A percentile compares a stretch with the other conserved stretches of the same genome.
These are phyloP conservation scores for Lepidopterella palustris DNA, from an alignment of 495 filamentous ascomycete species.

Conservation along the genomic window DNA sequence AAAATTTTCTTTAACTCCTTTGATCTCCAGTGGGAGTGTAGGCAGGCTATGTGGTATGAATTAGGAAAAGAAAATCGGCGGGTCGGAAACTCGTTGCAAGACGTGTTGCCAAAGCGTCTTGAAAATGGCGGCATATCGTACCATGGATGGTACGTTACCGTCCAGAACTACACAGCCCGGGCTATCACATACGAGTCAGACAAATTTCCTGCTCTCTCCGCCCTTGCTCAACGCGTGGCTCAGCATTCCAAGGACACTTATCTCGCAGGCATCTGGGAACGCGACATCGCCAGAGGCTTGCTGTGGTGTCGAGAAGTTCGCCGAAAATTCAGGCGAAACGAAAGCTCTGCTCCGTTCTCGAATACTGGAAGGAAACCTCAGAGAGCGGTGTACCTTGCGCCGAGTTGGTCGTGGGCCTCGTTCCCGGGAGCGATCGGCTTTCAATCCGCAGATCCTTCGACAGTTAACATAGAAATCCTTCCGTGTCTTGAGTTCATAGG, in stretches of 20 bases:
- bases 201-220: neutral
- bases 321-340: neutral
- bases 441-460: neutral
- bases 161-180: neutral
- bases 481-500: neutral
- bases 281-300: neutral
- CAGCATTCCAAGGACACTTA: neutral
- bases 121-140: neutral
- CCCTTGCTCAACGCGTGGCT: neutral
- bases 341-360: neutral
- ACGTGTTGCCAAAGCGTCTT: neutral
- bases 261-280: neutral
- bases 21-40: neutral
- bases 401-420: neutral
- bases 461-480: neutral
- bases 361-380: neutral
- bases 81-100: neutral
- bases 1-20: neutral
- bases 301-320: neutral
- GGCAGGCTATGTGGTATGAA: neutral
- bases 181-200: neutral
- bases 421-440: neutral
- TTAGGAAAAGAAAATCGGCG: neutral
- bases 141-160: neutral
- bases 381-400: neutral